Base-by-base conservation (phyloP, 768 basidiomycete species). In the Mycena kentingensis region DNA sequence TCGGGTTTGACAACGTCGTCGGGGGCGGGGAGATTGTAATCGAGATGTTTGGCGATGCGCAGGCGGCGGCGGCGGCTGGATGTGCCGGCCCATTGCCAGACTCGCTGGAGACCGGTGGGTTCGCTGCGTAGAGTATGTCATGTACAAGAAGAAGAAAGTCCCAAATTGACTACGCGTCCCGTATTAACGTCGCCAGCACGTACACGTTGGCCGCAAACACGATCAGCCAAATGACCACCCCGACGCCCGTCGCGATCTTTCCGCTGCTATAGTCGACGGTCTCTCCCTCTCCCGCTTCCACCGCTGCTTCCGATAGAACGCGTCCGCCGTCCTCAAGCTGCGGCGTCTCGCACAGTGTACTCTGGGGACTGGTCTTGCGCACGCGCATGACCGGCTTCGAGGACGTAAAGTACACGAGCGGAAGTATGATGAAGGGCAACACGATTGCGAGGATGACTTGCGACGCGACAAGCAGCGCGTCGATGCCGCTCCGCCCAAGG, bases 361-460 rank as follows among this genome's bases (percentile, higher is more conserved):
- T 32, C n/a, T n/a, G n/a, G n/a, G 37, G 37, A 38, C 37, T 38
- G 8, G 47, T 72, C 74, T 58, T 85, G 73, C 69, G 77, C 49
- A 87, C 83, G 11, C 74, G 76, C 93, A 94, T 94, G 62, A 93
- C 75, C 8, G 74, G 66, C 53, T 81, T 81, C 8, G 79, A 84
- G 1, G 87, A 82, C 15, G 90, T 92, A 62, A 90, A 78, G 62
- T 76, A 92, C 44, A 94, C 72, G 49, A 93, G 77, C 0, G 92
- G 93, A 56, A 90, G 76, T 18, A 84, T 79, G 70, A 94, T 78
- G 71, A 93, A 93, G 0, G 93, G 93, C 4, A 94, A 79, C 8
- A 90, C 81, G 65, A 96, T 78, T 25, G 88, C 86, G 26, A 97
- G 78, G 29, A 86, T 77, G 48, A 95, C 94, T 67, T 97, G 94